A percentile compares a stretch with the other conserved stretches of the same genome.
phyloP scores from a whole-genome alignment of 108 stramenopile genomes.

The Licmophora abbreviata region DNA sequence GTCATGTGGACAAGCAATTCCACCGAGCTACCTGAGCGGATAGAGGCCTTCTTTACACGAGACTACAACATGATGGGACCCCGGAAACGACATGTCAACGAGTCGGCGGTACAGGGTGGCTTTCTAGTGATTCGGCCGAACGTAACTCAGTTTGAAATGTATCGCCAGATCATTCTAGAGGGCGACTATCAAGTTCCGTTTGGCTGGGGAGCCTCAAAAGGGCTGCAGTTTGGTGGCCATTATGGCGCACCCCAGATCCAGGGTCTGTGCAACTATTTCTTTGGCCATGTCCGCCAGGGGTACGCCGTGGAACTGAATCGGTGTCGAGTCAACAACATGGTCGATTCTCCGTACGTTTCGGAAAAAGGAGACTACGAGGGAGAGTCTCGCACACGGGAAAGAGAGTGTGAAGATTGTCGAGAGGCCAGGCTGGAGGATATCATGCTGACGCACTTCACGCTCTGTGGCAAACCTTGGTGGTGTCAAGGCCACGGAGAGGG shows the following conservation, averaged over 20 bases:
- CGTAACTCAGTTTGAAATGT: constrained; percentile 47
- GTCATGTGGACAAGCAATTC: not conserved
- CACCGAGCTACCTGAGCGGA: not conserved
- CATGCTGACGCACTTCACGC: constrained; percentile 65
- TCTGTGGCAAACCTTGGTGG: constrained; percentile 79
- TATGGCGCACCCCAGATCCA: constrained; percentile 49
- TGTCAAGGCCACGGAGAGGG: too few relatives aligned
- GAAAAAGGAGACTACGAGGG: constrained; percentile 21
- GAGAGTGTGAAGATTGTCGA: constrained; percentile 65
- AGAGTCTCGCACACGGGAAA: constrained; percentile 42
- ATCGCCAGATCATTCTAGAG: constrained; percentile 44
- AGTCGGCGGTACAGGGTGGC: constrained; percentile 82
- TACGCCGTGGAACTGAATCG: constrained; percentile 51
- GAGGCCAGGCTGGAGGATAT: constrained; percentile 33
- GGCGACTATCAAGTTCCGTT: constrained; percentile 40
- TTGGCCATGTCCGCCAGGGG: constrained; percentile 18
- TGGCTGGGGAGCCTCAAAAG: constrained; percentile 65
- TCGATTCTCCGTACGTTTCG: constrained; percentile 29
- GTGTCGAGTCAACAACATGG: constrained; percentile 82
- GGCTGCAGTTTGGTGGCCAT: constrained; percentile 53
- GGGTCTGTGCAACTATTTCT: constrained; percentile 73
- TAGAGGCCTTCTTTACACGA: constrained; percentile 61
- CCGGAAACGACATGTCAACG: constrained; percentile 23
- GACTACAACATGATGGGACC: constrained; percentile 62
- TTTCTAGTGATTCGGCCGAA: constrained; percentile 75